Base-by-base conservation (phyloP, 768 basidiomycete species). In the Kondoa subrosea region DNA sequence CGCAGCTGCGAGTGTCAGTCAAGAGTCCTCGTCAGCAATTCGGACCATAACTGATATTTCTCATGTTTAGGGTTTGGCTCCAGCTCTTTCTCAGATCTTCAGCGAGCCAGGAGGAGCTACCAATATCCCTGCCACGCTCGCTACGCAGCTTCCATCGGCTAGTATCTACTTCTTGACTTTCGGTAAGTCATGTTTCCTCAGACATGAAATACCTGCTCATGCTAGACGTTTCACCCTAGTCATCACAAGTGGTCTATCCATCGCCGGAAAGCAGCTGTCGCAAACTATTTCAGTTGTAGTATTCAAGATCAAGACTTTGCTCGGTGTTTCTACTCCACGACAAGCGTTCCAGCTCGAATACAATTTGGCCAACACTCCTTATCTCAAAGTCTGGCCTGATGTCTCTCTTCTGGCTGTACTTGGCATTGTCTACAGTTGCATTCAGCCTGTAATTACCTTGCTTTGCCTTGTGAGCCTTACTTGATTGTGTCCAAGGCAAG, bases 101-200 rank as follows among this genome's bases (percentile, higher is more conserved):
- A 77, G 85, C 65, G 83, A 88, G 76, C 91, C 91, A 0, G 78
- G 81, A 0, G 84, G 83, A 0, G 79, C 88, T 50, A 21, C 40
- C 8, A 21, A 50, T 50, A 50, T 50, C 29, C 86, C 92, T 0
- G 81, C 76, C 0, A 79, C 87, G 25, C 80, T 99, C 60, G 91
- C 95, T 0, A 75, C 77, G 25, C 84, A 91, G 59, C 80, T 99
- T 61, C 93, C 95, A 0, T 77, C 81, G 69, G 85, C 89, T 0
- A 88, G 88, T 26, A 91, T 84, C 64, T 92, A 92, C 83, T 93
- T 92, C 85, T 79, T 92, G 64, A 91, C 89, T 12, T 91, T 87
- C 74, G 68, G 78, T 89, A 27, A 30, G 67, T 50, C 29, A 58
- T n/a, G 14, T n/a, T n/a, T n/a, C 4, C 25, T 4, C 3, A 34